Evolutionary conservation across 75 land plant species (phyloP), one percentile per base, ranked within the genome.

Genomic region (Sequoia sempervirens): DNA sequence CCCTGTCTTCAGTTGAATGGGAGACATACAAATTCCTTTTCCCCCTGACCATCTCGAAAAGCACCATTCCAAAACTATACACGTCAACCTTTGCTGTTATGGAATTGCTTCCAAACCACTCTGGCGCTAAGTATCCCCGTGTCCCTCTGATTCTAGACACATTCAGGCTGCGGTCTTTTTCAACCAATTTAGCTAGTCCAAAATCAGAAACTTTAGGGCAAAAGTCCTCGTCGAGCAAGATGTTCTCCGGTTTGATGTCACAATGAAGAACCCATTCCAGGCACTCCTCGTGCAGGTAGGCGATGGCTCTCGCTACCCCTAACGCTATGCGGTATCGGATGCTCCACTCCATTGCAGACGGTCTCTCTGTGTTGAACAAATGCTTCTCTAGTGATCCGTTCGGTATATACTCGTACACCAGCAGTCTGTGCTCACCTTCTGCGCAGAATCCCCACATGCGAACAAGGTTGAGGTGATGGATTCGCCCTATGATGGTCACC

Each of bases 21-120:
- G 46, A 81, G 26, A 86, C 73, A 12, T 83, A 85, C 43, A 34
- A 52, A 68, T 87, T 91, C 88, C 23, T 94, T 94, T 38, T 38
- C 40, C 40, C 40, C 40, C 1, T 38, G 2, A 38, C 40, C 40
- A 38, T 38, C 2, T 38, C 40, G 40, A 38, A 38, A 38, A 38
- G 40, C 40, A 38, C 40, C 40, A 38, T 38, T 38, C 40, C 40
- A 70, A 87, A 94, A 82, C 94, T 92, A 84, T 92, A 94, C 4
- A 94, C 96, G 66, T 94, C 96, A 2, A 88, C 91, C 83, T 94
- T 94, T 10, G 90, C 64, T 1, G 52, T 85, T 0, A 81, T 64
- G 23, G 84, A 8, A 38, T 38, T 38, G 4, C 6, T 46, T 23
- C 20, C 1, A 11, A 30, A 20, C 20, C 40, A 38, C 15, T 85